Percentiles rank a stretch among this genome's conserved stretches.
Evolutionary conservation across 768 basidiomycete species (phyloP).

Genomic region (Phylloporus sp.): DNA sequence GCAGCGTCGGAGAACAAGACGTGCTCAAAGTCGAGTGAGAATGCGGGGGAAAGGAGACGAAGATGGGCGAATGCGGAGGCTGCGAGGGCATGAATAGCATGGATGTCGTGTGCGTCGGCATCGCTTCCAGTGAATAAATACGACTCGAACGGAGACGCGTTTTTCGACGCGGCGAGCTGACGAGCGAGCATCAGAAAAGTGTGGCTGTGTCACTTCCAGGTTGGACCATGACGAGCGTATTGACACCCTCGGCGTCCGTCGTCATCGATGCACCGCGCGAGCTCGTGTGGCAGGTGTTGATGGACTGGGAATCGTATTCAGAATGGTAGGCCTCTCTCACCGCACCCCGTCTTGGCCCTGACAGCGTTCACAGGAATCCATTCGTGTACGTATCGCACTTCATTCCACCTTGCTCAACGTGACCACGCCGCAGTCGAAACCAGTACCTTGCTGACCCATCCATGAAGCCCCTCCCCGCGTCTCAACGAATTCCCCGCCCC

Average conservation of each 20-base stretch:
- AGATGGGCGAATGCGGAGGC: constrained; percentile 76
- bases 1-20: constrained; percentile 77
- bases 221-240: constrained; percentile 37
- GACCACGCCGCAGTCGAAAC: constrained; percentile 38
- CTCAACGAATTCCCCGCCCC: constrained; percentile 44
- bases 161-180: constrained; percentile 75
- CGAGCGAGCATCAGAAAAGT: constrained; percentile 46
- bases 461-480: constrained; percentile 33
- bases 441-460: constrained; percentile 42
- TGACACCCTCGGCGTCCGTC: constrained; percentile 42
- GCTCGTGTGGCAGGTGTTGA: constrained; percentile 55
- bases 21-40: constrained; percentile 55
- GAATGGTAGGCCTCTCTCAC: constrained; percentile 49
- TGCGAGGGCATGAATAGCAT: constrained; percentile 77
- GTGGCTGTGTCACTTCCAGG: constrained; percentile 4
- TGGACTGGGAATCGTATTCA: constrained; percentile 57
- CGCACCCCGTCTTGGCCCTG: constrained; percentile 1
- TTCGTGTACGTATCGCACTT: constrained; percentile 48
- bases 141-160: constrained; percentile 72
- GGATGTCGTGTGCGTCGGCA: constrained; percentile 82
- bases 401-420: not conserved
- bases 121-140: constrained; percentile 85
- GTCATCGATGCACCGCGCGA: constrained; percentile 58
- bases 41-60: constrained; percentile 49
- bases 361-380: constrained; percentile 48